Conservation (phyloP, 1,284 basidiomycete species). For the Phlebopus sp. region DNA sequence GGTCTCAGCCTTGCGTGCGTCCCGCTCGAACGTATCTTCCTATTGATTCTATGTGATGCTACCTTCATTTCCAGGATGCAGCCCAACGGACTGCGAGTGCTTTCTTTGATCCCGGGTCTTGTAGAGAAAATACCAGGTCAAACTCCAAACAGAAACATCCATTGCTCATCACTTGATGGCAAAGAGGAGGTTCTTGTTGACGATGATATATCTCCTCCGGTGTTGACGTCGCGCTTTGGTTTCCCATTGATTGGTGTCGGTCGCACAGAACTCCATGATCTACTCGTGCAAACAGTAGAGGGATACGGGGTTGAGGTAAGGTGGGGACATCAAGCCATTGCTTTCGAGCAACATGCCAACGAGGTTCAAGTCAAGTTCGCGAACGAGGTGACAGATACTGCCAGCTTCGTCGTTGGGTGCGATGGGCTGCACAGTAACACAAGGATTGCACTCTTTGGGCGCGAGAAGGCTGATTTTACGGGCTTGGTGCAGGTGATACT, state of each 20-base stretch:
- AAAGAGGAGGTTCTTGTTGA: constrained; percentile 34
- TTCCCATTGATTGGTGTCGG: constrained; percentile 33
- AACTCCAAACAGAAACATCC: constrained; percentile 20
- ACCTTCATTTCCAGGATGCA: constrained; percentile 34
- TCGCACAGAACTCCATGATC: constrained; percentile 33
- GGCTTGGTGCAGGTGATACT: constrained; percentile 40
- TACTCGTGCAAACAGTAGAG: constrained; percentile 34
- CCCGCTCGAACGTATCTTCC: not conserved
- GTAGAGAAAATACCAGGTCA: constrained; percentile 34
- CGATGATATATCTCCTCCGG: constrained; percentile 14
- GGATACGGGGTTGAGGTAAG: constrained; percentile 36
- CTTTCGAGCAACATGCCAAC: constrained; percentile 33
- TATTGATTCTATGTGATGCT: not conserved
- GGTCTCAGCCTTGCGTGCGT: constrained; percentile 40
- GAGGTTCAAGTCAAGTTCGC: constrained; percentile 37
- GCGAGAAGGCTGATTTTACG: constrained; percentile 37
- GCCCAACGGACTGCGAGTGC: constrained; percentile 40
- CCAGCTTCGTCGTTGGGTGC: constrained; percentile 44
- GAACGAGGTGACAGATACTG: constrained; percentile 37
- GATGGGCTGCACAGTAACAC: constrained; percentile 47
- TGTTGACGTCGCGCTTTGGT: constrained; percentile 19
- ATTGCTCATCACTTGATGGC: constrained; percentile 33
- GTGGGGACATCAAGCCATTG: constrained; percentile 36
- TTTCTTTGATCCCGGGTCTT: constrained; percentile 40
- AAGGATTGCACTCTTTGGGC: constrained; percentile 40